Percentiles rank a stretch among this genome's conserved stretches.
Evolutionary conservation across 2,329 filamentous ascomycete genomes (phyloP).

Genomic region (Metarhizium album): DNA sequence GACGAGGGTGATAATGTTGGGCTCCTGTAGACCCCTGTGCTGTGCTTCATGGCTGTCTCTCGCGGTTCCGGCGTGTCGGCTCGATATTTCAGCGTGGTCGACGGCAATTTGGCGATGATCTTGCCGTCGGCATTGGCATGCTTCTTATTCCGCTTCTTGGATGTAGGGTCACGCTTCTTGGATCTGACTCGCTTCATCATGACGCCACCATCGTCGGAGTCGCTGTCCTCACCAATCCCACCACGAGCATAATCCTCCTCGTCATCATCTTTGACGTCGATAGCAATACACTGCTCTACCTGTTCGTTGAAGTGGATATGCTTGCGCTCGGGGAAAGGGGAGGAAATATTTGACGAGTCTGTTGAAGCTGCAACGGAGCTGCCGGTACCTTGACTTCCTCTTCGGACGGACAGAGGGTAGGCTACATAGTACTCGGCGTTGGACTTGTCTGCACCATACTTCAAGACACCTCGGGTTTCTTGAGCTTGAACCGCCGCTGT

Average conservation of each 20-base stretch:
- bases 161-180: conserved; percentile 40
- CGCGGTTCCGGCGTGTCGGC: conserved; percentile 61
- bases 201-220: conserved; percentile 68
- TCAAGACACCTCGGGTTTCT: conserved; percentile 43
- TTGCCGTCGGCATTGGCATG: conserved; percentile 54
- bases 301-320: conserved; percentile 97
- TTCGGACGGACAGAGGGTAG: conserved; percentile 51
- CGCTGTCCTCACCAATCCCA: conserved; percentile 46
- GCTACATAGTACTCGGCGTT: conserved; percentile 61
- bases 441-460: conserved; percentile 49
- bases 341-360: conserved; percentile 57
- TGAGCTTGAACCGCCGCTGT: conserved; percentile 79
- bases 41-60: conserved; percentile 53
- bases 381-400: conserved; percentile 50
- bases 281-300: conserved; percentile 89
- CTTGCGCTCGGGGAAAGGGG: conserved; percentile 56
- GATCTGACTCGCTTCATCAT: conserved; percentile 66
- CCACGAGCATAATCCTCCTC: conserved; percentile 56
- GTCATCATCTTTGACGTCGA: conserved; percentile 75
- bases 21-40: conserved; percentile 33
- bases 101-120: conserved; percentile 79
- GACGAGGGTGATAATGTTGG: conserved; percentile 58
- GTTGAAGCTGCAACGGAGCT: conserved; percentile 53
- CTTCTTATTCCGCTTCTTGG: conserved; percentile 31
- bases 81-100: conserved; percentile 77